These are phyloP conservation scores for Mucor plumbeus DNA, from an alignment of 371 early-diverging fungal genomes.

Conservation along the genomic window DNA sequence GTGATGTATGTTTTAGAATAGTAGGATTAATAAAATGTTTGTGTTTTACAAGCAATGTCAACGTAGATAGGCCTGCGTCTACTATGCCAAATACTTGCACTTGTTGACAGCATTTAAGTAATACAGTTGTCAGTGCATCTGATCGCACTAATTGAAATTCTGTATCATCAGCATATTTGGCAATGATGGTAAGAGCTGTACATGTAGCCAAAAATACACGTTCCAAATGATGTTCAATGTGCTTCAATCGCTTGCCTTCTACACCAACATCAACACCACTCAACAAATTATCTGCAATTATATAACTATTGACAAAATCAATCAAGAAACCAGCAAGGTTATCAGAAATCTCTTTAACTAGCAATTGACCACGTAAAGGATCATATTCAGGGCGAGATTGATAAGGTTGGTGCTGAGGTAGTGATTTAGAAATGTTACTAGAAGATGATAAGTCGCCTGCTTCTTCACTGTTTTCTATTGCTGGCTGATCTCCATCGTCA, in stretches of 20 bases:
- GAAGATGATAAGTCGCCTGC: slow-evolving; percentile 45
- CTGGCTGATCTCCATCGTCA: slow-evolving; percentile 5
- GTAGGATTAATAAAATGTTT: slow-evolving; percentile 27
- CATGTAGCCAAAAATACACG: slow-evolving; percentile 37
- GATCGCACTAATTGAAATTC: slow-evolving; percentile 25
- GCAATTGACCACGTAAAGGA: slow-evolving; percentile 39
- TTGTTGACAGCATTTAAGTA: slow-evolving; percentile 56
- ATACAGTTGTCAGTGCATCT: slow-evolving; percentile 32
- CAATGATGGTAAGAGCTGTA: slow-evolving; percentile 27
- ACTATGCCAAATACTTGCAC: slow-evolving; percentile 53
- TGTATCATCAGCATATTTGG: slow-evolving; percentile 27
- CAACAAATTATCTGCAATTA: slow-evolving; percentile 30
- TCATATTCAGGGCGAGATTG: slow-evolving; percentile 39
- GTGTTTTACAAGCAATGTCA: slow-evolving; percentile 36
- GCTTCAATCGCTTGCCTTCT: slow-evolving; percentile 41
- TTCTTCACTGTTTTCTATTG: slow-evolving; percentile 29
- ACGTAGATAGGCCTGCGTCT: slow-evolving; percentile 51
- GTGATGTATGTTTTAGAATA: slow-evolving; percentile 15
- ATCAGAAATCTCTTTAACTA: slow-evolving; percentile 40
- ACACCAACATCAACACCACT: slow-evolving; percentile 47
- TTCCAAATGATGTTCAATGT: slow-evolving; percentile 44
- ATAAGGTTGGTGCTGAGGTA: slow-evolving; percentile 9
- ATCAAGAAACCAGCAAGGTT: slow-evolving; percentile 35
- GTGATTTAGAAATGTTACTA: not conserved
- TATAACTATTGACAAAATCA: slow-evolving; percentile 41